Evolutionary conservation across 345 rosid species (phyloP).

Genomic region (Gossypium arboreum): DNA sequence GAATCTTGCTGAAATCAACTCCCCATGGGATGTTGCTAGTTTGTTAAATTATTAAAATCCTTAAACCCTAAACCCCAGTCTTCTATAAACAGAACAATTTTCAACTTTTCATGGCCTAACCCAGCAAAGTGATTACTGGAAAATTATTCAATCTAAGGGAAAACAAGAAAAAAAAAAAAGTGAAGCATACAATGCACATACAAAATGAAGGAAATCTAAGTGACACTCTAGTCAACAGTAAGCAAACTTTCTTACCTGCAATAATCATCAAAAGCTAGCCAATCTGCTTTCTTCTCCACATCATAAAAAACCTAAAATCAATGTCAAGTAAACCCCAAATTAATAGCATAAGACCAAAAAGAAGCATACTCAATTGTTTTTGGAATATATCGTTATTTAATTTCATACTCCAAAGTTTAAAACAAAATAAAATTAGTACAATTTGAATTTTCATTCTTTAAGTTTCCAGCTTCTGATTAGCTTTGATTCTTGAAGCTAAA

Average conservation of each 20-base stretch:
- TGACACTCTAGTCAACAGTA: background rate
- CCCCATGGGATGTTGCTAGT: background rate
- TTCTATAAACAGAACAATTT: background rate
- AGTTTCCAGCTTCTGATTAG: background rate
- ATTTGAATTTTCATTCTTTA: background rate
- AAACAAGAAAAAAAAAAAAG: background rate
- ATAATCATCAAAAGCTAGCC: conserved; percentile 60
- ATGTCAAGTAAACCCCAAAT: background rate
- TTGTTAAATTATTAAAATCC: background rate
- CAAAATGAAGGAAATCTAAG: conserved; percentile 2
- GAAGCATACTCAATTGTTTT: background rate
- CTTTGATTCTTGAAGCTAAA: conserved; percentile 10
- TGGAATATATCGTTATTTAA: background rate
- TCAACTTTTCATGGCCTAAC: background rate
- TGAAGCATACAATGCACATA: background rate
- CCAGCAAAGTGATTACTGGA: background rate
- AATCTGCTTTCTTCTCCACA: conserved; percentile 69
- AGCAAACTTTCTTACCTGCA: conserved; percentile 54
- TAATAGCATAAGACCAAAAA: background rate
- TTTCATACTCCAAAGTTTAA: background rate
- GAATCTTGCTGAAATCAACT: background rate
- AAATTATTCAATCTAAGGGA: background rate
- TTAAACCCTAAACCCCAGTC: background rate
- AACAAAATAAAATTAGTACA: background rate
- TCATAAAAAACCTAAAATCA: conserved; percentile 49